A percentile compares a stretch with the other conserved stretches of the same genome.
phyloP scores from a whole-genome alignment of 208 protist genomes.

The Zelonia costaricensis region DNA sequence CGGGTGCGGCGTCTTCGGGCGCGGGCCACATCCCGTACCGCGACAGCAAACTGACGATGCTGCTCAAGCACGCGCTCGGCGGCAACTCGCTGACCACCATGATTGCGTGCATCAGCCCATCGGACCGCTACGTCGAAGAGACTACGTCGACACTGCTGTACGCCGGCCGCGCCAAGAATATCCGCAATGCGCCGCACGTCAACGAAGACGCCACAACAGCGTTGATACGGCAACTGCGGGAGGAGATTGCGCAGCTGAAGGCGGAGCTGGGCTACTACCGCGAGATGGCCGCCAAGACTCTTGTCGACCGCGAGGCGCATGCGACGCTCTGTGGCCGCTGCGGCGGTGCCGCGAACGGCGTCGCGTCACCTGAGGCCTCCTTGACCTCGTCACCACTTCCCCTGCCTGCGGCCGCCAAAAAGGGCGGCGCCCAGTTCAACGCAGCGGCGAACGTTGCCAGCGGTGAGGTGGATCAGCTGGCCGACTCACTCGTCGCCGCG shows the following conservation, averaged over 20 bases:
- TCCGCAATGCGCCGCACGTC: slow-evolving; percentile 81
- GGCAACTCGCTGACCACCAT: slow-evolving; percentile 93
- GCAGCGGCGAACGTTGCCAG: neutral
- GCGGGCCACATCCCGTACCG: slow-evolving; percentile 89
- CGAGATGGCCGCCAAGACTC: slow-evolving; percentile 30
- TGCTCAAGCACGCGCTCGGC: slow-evolving; percentile 86
- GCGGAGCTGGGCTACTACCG: slow-evolving; percentile 80
- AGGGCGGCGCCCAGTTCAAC: neutral
- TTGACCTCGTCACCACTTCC: too few relatives aligned
- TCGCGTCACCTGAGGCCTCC: too few relatives aligned
- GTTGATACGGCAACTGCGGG: slow-evolving; percentile 68
- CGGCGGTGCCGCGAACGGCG: neutral
- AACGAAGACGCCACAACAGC: slow-evolving; percentile 81
- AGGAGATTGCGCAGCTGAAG: slow-evolving; percentile 77
- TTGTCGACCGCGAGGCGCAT: slow-evolving; percentile 8
- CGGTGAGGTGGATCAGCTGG: slow-evolving; percentile 42
- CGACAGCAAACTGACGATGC: slow-evolving; percentile 89
- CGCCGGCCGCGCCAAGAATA: slow-evolving; percentile 85
- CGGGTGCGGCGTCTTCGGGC: neutral
- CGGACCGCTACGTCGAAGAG: slow-evolving; percentile 85
- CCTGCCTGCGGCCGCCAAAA: neutral
- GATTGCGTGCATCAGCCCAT: slow-evolving; percentile 88
- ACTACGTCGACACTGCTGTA: slow-evolving; percentile 91
- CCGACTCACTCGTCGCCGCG: slow-evolving; percentile 74
- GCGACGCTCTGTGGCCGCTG: slow-evolving; percentile 7